These are phyloP conservation scores for Cucurbita ficifolia DNA, from an alignment of 306 rosid genomes.

Conservation along the genomic window DNA sequence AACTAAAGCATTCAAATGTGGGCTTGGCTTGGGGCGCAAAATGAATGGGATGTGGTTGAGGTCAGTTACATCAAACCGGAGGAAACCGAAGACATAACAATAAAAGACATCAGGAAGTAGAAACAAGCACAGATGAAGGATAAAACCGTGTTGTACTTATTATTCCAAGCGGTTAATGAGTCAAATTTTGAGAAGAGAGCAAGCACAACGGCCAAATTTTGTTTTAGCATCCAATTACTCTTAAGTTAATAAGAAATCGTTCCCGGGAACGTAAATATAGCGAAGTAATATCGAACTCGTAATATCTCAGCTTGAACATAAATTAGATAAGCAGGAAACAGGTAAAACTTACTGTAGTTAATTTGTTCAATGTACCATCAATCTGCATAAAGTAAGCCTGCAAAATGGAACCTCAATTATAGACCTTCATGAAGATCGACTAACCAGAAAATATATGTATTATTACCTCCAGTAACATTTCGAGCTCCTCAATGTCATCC, in stretches of 20 bases:
- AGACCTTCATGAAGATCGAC: not conserved
- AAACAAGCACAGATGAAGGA: too few relatives aligned
- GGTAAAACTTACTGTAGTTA: conserved; percentile 40
- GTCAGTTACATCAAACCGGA: too few relatives aligned
- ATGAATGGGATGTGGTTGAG: too few relatives aligned
- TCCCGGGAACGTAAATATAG: not conserved
- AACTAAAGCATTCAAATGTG: too few relatives aligned
- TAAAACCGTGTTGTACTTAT: too few relatives aligned
- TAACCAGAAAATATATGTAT: not conserved
- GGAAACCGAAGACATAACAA: too few relatives aligned
- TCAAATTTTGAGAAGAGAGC: too few relatives aligned
- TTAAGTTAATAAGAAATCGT: not conserved
- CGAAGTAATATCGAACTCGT: not conserved
- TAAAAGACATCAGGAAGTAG: too few relatives aligned
- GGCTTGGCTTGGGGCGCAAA: too few relatives aligned
- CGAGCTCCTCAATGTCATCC: conserved; percentile 74
- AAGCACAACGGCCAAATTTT: not conserved
- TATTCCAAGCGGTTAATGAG: too few relatives aligned
- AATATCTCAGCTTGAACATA: not conserved
- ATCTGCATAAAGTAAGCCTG: conserved; percentile 85
- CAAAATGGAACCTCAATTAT: conserved; percentile 12
- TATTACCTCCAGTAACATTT: conserved; percentile 77
- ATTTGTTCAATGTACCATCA: conserved; percentile 62
- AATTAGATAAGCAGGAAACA: not conserved
- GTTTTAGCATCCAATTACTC: not conserved